These are phyloP conservation scores for Piper betle DNA, from an alignment of 164 flowering plant species.

Conservation along the genomic window DNA sequence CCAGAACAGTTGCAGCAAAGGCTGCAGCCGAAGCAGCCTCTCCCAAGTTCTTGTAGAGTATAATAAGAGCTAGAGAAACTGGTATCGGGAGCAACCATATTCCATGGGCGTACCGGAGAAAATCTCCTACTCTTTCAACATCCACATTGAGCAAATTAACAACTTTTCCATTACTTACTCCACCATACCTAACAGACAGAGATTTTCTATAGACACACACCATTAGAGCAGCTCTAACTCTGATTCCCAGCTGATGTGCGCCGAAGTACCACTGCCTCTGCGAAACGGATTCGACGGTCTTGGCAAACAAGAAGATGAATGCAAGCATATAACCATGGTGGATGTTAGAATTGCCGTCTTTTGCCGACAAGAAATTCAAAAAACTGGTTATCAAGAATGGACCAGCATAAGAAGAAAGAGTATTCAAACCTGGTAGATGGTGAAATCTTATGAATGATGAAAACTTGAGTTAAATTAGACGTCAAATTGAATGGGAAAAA, in stretches of 20 bases:
- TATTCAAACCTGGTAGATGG: conserved; percentile 40
- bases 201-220: conserved; percentile 45
- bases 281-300: conserved; percentile 60
- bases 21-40: conserved; percentile 54
- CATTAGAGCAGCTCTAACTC: conserved; percentile 51
- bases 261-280: conserved; percentile 90
- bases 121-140: conserved; percentile 67
- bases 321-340: conserved; percentile 52
- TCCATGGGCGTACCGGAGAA: conserved; percentile 52
- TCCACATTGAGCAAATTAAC: conserved; percentile 64
- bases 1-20: conserved; percentile 37
- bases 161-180: conserved; percentile 39
- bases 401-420: conserved; percentile 69
- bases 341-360: conserved; percentile 29
- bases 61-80: conserved; percentile 49
- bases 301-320: conserved; percentile 45
- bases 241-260: conserved; percentile 51
- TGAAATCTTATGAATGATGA: background rate
- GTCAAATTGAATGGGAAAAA: conserved; percentile 10
- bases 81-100: conserved; percentile 79
- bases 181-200: conserved; percentile 29
- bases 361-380: conserved; percentile 39
- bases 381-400: conserved; percentile 60
- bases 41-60: conserved; percentile 59
- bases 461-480: conserved; percentile 7